These are phyloP conservation scores for Gossypium rotundifolium DNA, from an alignment of 345 rosid species.

Conservation along the genomic window DNA sequence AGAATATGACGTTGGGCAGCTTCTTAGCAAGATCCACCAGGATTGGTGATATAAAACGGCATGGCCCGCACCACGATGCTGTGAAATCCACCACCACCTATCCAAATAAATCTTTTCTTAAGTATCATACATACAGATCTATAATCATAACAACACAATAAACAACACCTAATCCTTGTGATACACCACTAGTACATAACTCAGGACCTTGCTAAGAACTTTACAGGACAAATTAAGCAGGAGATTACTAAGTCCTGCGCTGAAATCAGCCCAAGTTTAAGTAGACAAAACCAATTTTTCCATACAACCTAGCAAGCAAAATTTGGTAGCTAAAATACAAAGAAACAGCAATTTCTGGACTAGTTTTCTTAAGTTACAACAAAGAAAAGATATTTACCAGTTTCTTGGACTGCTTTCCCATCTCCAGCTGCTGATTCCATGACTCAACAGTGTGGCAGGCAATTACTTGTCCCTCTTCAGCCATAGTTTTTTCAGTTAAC, in stretches of 20 bases:
- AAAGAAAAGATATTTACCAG: constrained; percentile 38
- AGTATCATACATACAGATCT: not conserved
- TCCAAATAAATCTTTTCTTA: not conserved
- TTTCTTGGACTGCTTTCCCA: constrained; percentile 46
- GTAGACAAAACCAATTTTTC: constrained; percentile 2
- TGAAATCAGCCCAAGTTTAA: not conserved
- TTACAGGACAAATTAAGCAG: too few species aligned
- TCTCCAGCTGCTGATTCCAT: constrained; percentile 59
- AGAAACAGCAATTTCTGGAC: constrained; percentile 18
- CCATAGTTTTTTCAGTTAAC: not conserved
- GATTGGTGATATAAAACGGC: constrained; percentile 63
- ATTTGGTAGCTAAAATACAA: not conserved
- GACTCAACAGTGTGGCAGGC: constrained; percentile 61
- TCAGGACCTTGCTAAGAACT: too few species aligned
- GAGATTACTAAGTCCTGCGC: not conserved
- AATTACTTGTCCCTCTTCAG: constrained; percentile 75
- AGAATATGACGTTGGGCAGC: constrained; percentile 45
- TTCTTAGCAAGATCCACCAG: constrained; percentile 55
- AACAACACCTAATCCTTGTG: too few species aligned
- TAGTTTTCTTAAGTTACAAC: constrained; percentile 27
- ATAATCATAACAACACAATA: too few species aligned
- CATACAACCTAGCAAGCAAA: not conserved
- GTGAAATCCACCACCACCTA: constrained; percentile 73
- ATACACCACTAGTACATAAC: too few species aligned
- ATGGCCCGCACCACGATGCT: constrained; percentile 80